A percentile compares a stretch with the other conserved stretches of the same genome.
phyloP scores from a whole-genome alignment of 257 asterid species.

The Solanum ossicruentum region DNA sequence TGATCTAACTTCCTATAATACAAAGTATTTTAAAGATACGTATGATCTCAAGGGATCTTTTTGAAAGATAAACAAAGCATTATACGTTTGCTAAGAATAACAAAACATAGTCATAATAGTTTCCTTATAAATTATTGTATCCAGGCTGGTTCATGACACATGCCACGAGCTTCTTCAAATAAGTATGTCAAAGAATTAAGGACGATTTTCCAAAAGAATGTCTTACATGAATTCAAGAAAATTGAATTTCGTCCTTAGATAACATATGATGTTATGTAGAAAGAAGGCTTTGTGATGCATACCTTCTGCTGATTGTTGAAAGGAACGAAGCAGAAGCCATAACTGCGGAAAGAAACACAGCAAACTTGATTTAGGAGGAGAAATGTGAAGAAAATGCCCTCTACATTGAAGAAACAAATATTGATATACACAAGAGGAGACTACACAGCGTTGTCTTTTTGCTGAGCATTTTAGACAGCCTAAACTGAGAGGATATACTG shows the following conservation, averaged over 20 bases:
- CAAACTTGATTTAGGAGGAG: not conserved
- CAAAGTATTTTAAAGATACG: not conserved
- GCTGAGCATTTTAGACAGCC: not conserved
- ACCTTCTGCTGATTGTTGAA: slow-evolving; percentile 20
- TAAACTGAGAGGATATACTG: not conserved
- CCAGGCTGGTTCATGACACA: not conserved
- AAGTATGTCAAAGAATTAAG: not conserved
- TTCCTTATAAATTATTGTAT: not conserved
- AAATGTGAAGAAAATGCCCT: not conserved
- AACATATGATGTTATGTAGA: not conserved
- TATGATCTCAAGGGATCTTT: not conserved
- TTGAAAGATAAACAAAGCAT: not conserved
- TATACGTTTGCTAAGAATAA: not conserved
- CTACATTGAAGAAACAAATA: not conserved
- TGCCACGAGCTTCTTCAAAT: not conserved
- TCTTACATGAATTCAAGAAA: not conserved
- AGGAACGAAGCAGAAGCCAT: slow-evolving; percentile 18
- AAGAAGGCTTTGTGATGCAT: not conserved
- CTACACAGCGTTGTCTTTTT: not conserved
- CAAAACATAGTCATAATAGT: not conserved
- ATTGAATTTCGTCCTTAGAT: not conserved
- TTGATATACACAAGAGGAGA: not conserved
- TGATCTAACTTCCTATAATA: not conserved
- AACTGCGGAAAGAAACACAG: not conserved
- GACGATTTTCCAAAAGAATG: not conserved